Evolutionary conservation across 192 early-diverging fungal species (phyloP), one percentile per base, ranked within the genome.

Genomic region (Chytriomyces hyalinus): DNA sequence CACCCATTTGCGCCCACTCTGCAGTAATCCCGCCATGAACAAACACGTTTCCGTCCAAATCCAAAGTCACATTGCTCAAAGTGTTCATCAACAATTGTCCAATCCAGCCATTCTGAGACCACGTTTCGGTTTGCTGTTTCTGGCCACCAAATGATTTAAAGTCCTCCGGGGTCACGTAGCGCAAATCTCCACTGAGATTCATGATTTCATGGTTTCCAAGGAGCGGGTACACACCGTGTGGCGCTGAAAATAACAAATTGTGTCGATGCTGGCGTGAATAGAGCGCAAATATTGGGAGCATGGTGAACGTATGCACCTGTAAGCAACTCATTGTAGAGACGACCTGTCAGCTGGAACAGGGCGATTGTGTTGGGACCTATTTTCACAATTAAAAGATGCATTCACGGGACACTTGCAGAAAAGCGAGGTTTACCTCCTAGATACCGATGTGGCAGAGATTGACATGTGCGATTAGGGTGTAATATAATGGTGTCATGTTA

Each of bases 191-290:
- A 43, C 78, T 43, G 3, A 92, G 78, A 61, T 92, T 92, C 91
- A 92, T 92, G 6, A 90, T 79, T 73, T 90, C 89, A 61, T 90
- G 89, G 68, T 90, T 90, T 15, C 73, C 81, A 10, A 85, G 77
- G 57, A 85, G 61, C 1, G 82, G 77, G 48, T 85, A 77, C 15
- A 91, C 88, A 28, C 67, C 81, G 76, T 89, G 87, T 76, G 88
- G 89, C 1, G 77, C 78, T 28, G 79, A 26, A 26, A 26, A 26
- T 26, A 26, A 26, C 24, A 26, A 26, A 26, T 26, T 26, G 24
- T 26, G 24, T 26, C 24, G 24, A 26, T 26, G 24, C 24, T 26
- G 24, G 24, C 24, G 36, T 36, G 36, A 36, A 36, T 36, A 36
- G 36, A 2, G 36, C 36, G 36, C 36, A 2, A 36, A 36, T 36